Percentiles rank a stretch among this genome's conserved stretches.
These are phyloP conservation scores for Phytophthora parvispora DNA, from an alignment of 352 stramenopile species.

Conservation along the genomic window DNA sequence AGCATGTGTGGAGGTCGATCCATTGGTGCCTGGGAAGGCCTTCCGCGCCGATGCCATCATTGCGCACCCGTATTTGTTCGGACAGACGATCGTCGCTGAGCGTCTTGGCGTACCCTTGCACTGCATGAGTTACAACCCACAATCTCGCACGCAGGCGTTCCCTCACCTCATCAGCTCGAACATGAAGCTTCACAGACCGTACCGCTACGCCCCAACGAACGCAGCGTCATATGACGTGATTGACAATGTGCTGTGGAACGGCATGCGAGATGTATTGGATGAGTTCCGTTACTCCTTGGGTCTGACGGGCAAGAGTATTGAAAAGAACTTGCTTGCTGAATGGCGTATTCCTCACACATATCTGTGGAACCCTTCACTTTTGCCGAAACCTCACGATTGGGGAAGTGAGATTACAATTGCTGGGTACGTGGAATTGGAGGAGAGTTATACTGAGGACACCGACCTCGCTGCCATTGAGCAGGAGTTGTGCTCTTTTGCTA, in stretches of 20 bases:
- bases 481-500: slow-evolving; percentile 26
- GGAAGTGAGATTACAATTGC: slow-evolving; percentile 59
- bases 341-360: slow-evolving; percentile 82
- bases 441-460: slow-evolving; percentile 22
- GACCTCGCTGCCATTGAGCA: slow-evolving; percentile 31
- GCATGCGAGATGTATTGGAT: slow-evolving; percentile 57
- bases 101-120: slow-evolving; percentile 81
- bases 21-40: slow-evolving; percentile 40
- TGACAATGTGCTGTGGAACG: slow-evolving; percentile 59
- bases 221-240: slow-evolving; percentile 65
- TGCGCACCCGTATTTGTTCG: slow-evolving; percentile 71
- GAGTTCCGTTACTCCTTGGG: slow-evolving; percentile 67
- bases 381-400: slow-evolving; percentile 77
- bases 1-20: slow-evolving; percentile 60
- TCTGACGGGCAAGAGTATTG: slow-evolving; percentile 48
- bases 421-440: slow-evolving; percentile 59
- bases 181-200: slow-evolving; percentile 54
- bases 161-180: slow-evolving; percentile 59
- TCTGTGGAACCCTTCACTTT: slow-evolving; percentile 67
- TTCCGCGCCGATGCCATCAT: slow-evolving; percentile 84
- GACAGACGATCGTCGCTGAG: slow-evolving; percentile 70
- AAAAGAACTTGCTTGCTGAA: slow-evolving; percentile 47
- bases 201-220: slow-evolving; percentile 58
- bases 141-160: slow-evolving; percentile 69
- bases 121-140: slow-evolving; percentile 63